A percentile compares a stretch with the other conserved stretches of the same genome.
Conservation (phyloP, 2,329 filamentous ascomycete genomes). For the Zymoseptoria pseudotritici region DNA sequence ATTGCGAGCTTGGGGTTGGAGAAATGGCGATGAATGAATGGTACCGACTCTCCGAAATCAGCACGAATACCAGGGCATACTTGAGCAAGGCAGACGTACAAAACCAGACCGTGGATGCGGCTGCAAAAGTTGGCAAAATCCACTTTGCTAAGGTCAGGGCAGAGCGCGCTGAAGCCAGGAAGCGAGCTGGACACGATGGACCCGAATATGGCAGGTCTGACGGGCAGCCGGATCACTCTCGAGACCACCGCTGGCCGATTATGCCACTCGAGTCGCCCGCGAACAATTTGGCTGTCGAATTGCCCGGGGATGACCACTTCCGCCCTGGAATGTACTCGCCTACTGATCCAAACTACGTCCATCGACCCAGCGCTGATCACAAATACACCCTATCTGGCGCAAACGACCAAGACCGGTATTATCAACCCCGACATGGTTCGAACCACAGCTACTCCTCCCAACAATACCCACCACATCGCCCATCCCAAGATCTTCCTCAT, state of each 20-base stretch:
- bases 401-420: constrained; percentile 47
- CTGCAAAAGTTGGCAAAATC: constrained; percentile 76
- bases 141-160: constrained; percentile 65
- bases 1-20: constrained; percentile 90
- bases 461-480: constrained; percentile 9
- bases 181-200: constrained; percentile 23
- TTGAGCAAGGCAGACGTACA: constrained; percentile 67
- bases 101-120: constrained; percentile 65
- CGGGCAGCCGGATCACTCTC: constrained; percentile 10
- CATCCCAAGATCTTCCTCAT: constrained; percentile 42
- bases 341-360: neutral
- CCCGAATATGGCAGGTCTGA: constrained; percentile 13
- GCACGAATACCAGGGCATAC: constrained; percentile 81
- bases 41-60: constrained; percentile 89
- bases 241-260: constrained; percentile 3
- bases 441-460: constrained; percentile 8
- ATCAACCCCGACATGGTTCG: constrained; percentile 44
- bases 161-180: constrained; percentile 42
- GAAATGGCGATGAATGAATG: constrained; percentile 99
- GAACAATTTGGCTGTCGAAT: constrained; percentile 19
- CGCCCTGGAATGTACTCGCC: constrained; percentile 38
- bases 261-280: neutral
- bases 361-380: constrained; percentile 50
- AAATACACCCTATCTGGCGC: constrained; percentile 53
- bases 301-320: constrained; percentile 25